Base-by-base conservation (phyloP, 768 basidiomycete species). In the Boletus sp. region DNA sequence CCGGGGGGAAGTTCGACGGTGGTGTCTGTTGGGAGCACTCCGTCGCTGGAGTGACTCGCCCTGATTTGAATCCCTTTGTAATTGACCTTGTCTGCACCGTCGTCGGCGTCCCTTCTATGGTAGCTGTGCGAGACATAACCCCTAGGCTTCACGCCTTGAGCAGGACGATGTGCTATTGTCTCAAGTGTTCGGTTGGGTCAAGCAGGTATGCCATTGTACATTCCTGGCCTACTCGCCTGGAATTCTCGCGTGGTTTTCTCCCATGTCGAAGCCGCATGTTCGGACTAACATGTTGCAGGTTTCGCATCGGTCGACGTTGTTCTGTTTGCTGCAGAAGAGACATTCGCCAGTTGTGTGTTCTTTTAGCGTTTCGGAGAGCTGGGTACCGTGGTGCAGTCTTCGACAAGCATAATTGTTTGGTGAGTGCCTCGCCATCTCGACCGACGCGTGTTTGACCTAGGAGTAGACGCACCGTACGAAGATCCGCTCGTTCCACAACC, bases 331-430 rank as follows among this genome's bases (percentile, higher is more conserved):
- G 57, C 74, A 86, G 83, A 67, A 77, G 47, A 88, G 88, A 88
- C 67, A 90, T 93, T 62, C 87, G 89, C 76, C 78, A 85, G 58
- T 78, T 93, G 64, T 83, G 92, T 71, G n/a, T n/a, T n/a, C 90
- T 91, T 74, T 63, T 57, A 5, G 83, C 19, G 38, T 13, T 39
- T 11, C 10, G 38, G 38, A 19, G 2, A 11, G 38, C 19, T 39
- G 11, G 19, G 37, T 37, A 37, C 8, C 10, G n/a, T 38, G 37
- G 5, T 38, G n/a, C n/a, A 10, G n/a, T n/a, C n/a, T 39, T 21
- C 10, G n/a, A 38, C 7, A 40, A 7, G 19, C 4, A 40, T 19
- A 11, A 38, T n/a, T 37, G 9, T n/a, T n/a, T 37, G 17, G 35
- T 13, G 37, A 38, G 37, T 19, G 7, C 9, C 19, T 38, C 9